These are phyloP conservation scores for Chaetomidium leptoderma DNA, from an alignment of 495 filamentous ascomycete species.

Conservation along the genomic window DNA sequence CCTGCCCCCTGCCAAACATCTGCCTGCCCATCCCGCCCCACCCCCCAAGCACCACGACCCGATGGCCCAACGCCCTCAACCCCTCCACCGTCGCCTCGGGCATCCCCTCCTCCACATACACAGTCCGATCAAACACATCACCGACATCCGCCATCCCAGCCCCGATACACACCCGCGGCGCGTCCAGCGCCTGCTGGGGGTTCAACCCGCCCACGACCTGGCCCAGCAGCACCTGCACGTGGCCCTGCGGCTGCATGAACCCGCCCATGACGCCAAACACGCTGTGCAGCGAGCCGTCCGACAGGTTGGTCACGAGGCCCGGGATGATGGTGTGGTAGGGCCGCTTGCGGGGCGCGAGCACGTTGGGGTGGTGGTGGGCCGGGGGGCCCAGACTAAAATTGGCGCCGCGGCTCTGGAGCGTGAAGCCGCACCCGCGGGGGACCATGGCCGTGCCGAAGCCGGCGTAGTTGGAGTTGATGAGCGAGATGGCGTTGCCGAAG, in stretches of 20 bases:
- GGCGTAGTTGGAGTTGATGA: slow-evolving; percentile 93
- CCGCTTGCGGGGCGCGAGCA: slow-evolving; percentile 72
- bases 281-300: slow-evolving; percentile 67
- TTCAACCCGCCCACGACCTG: slow-evolving; percentile 80
- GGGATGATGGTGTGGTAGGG: slow-evolving; percentile 99
- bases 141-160: slow-evolving; percentile 56
- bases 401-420: slow-evolving; percentile 88
- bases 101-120: slow-evolving; percentile 86
- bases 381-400: slow-evolving; percentile 70
- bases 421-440: slow-evolving; percentile 79
- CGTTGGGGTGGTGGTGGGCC: slow-evolving; percentile 65
- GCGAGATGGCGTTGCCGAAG: slow-evolving; percentile 82
- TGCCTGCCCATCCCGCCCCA: slow-evolving; percentile 61
- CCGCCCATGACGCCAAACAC: slow-evolving; percentile 97
- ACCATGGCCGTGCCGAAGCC: slow-evolving; percentile 89
- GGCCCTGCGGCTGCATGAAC: slow-evolving; percentile 98
- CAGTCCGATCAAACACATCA: slow-evolving; percentile 37
- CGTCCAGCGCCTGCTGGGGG: slow-evolving; percentile 86
- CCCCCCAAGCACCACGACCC: slow-evolving; percentile 63
- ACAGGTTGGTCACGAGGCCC: slow-evolving; percentile 73
- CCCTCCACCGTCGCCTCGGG: slow-evolving; percentile 59
- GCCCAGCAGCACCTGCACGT: slow-evolving; percentile 90
- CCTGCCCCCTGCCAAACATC: slow-evolving; percentile 85
- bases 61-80: slow-evolving; percentile 66
- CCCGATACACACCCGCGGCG: slow-evolving; percentile 80